Evolutionary conservation across 805 yeast species (phyloP), one percentile per base, ranked within the genome.

Genomic region (Metschnikowia arizonensis): DNA sequence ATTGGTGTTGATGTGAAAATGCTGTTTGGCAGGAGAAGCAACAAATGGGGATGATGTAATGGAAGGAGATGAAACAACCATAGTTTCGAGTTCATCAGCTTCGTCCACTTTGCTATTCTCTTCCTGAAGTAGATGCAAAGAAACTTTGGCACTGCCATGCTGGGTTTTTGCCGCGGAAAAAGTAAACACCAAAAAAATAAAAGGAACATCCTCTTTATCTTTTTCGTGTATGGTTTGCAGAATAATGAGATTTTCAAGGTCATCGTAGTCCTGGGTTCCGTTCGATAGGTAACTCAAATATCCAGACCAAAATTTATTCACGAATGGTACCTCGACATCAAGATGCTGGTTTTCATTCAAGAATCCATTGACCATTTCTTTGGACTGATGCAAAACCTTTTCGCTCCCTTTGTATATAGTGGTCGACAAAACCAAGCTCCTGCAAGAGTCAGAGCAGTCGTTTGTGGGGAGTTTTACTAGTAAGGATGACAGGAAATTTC

Each of bases 51-150:
- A 69, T 2, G 74, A 64, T 37, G 33, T 58, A 7, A 51, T 46
- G 0, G 74, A 73, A 7, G 73, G 70, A 1, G 74, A 68, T 38
- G 67, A 65, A 1, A 72, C 75, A 9, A 69, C 37, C 6, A 68
- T 71, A 1, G 76, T 70, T 26, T 70, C 75, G 35, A 65, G 67
- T 19, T 53, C 54, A 12, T 55, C 63, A 1, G 50, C 55, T 2
- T 52, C 63, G 15, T 50, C 44, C 3, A 29, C 44, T 8, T 21
- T 17, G 6, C 30, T 19, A 5, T 38, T 24, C 10, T 35, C 47
- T 8, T 40, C 40, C 10, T 30, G 26, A 18, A 51, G 35, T 10
- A 29, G 18, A 15, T 47, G 29, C 37, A 44, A 33, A 11, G 44
- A 38, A 4, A 48, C 52, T 15, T n/a, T 18, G 4, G 47, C 33